Conservation (phyloP, 352 stramenopile species). For the Globisporangium ultimum region DNA sequence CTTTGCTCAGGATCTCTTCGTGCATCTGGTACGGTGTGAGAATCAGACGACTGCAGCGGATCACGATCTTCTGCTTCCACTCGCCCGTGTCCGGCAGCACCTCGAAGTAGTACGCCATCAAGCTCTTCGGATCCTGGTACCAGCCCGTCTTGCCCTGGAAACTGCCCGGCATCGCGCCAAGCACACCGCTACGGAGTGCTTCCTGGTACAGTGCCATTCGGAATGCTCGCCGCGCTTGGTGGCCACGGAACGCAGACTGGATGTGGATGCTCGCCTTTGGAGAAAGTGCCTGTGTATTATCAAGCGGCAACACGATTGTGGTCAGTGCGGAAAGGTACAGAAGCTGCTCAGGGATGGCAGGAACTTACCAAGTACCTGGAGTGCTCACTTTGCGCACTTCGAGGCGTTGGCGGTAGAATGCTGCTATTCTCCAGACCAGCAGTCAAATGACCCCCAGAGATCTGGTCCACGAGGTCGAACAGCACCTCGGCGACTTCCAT, state of each 20-base stretch:
- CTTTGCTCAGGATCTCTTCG: slow-evolving; percentile 41
- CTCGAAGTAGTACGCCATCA: slow-evolving; percentile 76
- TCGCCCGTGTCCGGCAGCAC: slow-evolving; percentile 46
- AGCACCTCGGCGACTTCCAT: slow-evolving; percentile 40
- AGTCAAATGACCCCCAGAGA: slow-evolving; percentile 14
- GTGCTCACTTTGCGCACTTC: neutral
- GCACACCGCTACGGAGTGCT: slow-evolving; percentile 52
- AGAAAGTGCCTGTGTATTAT: neutral
- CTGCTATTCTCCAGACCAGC: neutral
- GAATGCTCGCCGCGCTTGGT: slow-evolving; percentile 47
- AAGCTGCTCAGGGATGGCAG: neutral
- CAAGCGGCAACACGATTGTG: neutral
- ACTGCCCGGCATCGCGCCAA: slow-evolving; percentile 70
- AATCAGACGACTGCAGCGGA: slow-evolving; percentile 54
- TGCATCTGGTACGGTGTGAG: slow-evolving; percentile 69
- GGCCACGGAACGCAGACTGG: slow-evolving; percentile 54
- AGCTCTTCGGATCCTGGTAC: slow-evolving; percentile 75
- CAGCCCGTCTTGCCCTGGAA: slow-evolving; percentile 59
- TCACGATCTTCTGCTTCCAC: slow-evolving; percentile 58
- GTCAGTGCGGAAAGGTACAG: neutral
- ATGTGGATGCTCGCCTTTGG: slow-evolving; percentile 31
- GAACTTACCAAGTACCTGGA: neutral
- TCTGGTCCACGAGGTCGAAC: slow-evolving; percentile 38
- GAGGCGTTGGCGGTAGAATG: neutral
- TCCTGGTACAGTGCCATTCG: slow-evolving; percentile 64